Evolutionary conservation across 345 rosid species (phyloP), one percentile per base, ranked within the genome.

Genomic region (Tarenaya hassleriana): DNA sequence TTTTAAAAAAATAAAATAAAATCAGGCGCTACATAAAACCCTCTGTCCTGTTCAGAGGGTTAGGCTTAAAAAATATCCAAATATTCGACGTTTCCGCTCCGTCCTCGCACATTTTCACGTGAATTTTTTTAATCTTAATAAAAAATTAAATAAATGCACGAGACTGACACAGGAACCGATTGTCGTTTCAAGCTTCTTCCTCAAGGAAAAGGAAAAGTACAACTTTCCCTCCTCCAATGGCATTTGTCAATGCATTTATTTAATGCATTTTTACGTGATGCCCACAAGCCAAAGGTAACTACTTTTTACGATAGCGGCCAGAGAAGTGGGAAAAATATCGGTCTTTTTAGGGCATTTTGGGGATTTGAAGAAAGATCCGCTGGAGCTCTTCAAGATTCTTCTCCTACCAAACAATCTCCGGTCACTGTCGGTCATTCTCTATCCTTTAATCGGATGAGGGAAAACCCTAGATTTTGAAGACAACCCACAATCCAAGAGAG

Each of bases 131-230:
- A 11, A 33, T 33, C 10, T 7, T 7, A 33, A 33, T 33, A 33
- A 33, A 33, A 7, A n/a, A n/a, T n/a, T n/a, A n/a, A n/a, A n/a
- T n/a, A n/a, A n/a, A n/a, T n/a, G n/a, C n/a, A n/a, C n/a, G n/a
- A n/a, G n/a, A n/a, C n/a, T n/a, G n/a, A n/a, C n/a, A n/a, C n/a
- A n/a, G n/a, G n/a, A n/a, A n/a, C n/a, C n/a, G 49, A 41, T 34
- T 0, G 47, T 9, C 29, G 33, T 37, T 34, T 51, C 3, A 14
- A 51, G 58, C 38, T 62, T 50, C 37, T 48, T 55, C 61, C 11
- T 29, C 62, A 55, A 56, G 62, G 10, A 55, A 55, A 7, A 7
- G 48, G n/a, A n/a, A n/a, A n/a, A n/a, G n/a, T n/a, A n/a, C n/a
- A n/a, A n/a, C n/a, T n/a, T n/a, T n/a, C n/a, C n/a, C n/a, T n/a